phyloP scores from a whole-genome alignment of 306 rosid species.

The Acacia melanoxylon region DNA sequence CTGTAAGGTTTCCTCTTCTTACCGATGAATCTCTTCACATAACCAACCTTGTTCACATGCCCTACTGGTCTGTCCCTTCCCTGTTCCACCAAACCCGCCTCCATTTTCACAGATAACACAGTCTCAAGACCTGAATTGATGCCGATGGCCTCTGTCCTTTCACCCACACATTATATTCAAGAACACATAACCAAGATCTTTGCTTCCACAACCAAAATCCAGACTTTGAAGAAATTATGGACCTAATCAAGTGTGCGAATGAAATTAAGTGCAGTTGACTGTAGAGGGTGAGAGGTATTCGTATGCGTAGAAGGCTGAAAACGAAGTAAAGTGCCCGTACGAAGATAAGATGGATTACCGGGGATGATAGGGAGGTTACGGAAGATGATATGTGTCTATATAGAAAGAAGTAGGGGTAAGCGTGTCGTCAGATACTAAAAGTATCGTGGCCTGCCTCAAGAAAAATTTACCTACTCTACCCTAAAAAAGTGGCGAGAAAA shows the following conservation, averaged over 20 bases:
- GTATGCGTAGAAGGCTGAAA: not conserved
- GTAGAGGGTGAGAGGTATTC: not conserved
- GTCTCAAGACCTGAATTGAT: not conserved
- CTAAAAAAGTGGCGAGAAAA: too few relatives aligned
- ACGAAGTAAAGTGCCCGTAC: not conserved
- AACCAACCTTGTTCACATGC: slow-evolving; percentile 38
- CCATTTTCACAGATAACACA: slow-evolving; percentile 13
- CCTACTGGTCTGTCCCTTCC: slow-evolving; percentile 30
- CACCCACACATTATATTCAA: not conserved
- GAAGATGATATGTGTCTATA: slow-evolving; percentile 12
- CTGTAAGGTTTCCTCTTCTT: slow-evolving; percentile 32
- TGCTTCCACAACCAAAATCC: slow-evolving; percentile 18
- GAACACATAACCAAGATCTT: not conserved
- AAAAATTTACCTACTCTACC: too few relatives aligned
- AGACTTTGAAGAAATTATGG: not conserved
- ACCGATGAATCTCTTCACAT: slow-evolving; percentile 27
- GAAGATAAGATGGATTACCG: slow-evolving; percentile 12
- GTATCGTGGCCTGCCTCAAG: too few relatives aligned
- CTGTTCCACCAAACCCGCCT: slow-evolving; percentile 25
- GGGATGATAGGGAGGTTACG: not conserved
- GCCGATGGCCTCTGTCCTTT: not conserved
- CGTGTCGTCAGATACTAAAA: too few relatives aligned
- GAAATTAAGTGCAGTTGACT: slow-evolving; percentile 11
- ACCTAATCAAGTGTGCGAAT: not conserved
- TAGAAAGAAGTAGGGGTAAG: too few relatives aligned